Percentiles rank a stretch among this genome's conserved stretches.
Evolutionary conservation across 257 asterid species (phyloP).

Genomic region (Solanum neorickii): DNA sequence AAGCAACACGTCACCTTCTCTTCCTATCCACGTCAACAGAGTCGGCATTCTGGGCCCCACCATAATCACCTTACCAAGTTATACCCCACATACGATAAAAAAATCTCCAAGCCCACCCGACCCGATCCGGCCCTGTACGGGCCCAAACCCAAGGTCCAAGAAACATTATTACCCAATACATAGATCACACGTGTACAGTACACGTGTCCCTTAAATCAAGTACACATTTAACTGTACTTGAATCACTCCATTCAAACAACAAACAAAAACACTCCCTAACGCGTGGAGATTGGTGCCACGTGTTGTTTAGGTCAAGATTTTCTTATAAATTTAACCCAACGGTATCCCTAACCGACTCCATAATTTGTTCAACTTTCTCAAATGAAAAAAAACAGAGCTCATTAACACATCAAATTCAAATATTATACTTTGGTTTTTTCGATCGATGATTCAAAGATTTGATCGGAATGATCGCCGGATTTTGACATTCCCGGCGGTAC

Average conservation of each 20-base stretch:
- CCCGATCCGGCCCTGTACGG: background rate
- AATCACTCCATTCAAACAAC: background rate
- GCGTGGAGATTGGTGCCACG: slow-evolving; percentile 4
- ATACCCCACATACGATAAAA: background rate
- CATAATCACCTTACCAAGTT: background rate
- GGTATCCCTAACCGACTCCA: background rate
- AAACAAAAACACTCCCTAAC: background rate
- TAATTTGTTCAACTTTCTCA: background rate
- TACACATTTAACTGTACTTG: background rate
- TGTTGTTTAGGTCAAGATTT: background rate
- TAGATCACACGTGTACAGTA: slow-evolving; percentile 15
- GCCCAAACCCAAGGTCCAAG: slow-evolving; percentile 12
- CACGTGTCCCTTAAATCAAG: slow-evolving; percentile 21
- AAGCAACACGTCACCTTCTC: slow-evolving; percentile 3
- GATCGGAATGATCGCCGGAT: slow-evolving; percentile 52
- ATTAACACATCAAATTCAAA: background rate
- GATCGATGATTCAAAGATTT: slow-evolving; percentile 27
- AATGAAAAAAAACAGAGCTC: background rate
- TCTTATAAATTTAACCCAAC: background rate
- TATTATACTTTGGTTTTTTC: background rate
- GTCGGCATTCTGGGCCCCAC: slow-evolving; percentile 1
- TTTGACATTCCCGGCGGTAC: slow-evolving; percentile 53
- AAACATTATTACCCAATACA: slow-evolving; percentile 19
- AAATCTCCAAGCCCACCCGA: background rate
- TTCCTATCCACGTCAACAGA: slow-evolving; percentile 1